A percentile compares a stretch with the other conserved stretches of the same genome.
These are phyloP conservation scores for Rhizopus arrhizus DNA, from an alignment of 371 early-diverging fungal species.

Conservation along the genomic window DNA sequence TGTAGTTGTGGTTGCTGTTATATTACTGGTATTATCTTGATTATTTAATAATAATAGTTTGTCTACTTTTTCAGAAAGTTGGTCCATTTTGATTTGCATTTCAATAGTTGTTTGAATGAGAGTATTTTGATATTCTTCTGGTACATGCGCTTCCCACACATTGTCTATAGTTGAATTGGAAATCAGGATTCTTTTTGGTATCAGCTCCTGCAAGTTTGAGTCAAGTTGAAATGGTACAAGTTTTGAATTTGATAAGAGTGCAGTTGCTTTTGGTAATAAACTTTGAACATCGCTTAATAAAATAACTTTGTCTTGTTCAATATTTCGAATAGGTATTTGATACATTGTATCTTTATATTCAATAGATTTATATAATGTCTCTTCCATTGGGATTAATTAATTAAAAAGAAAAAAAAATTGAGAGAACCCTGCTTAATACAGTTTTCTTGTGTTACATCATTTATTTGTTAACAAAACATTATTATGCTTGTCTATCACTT, in stretches of 20 bases:
- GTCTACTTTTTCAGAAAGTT: constrained; percentile 30
- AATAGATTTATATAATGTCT: constrained; percentile 26
- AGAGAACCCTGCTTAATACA: background rate
- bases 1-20: background rate
- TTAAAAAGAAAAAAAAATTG: constrained; percentile 5
- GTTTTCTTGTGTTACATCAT: background rate
- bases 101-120: constrained; percentile 13
- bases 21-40: background rate
- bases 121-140: constrained; percentile 10
- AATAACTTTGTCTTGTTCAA: constrained; percentile 33
- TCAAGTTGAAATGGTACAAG: constrained; percentile 44
- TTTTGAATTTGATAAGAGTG: constrained; percentile 37
- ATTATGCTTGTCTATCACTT: constrained; percentile 48
- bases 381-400: constrained; percentile 14
- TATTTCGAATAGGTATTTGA: constrained; percentile 40
- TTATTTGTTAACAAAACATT: background rate
- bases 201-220: constrained; percentile 24
- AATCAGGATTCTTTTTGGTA: constrained; percentile 38
- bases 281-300: constrained; percentile 44
- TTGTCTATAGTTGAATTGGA: constrained; percentile 8
- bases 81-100: constrained; percentile 38
- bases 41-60: constrained; percentile 8
- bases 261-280: constrained; percentile 44
- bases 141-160: constrained; percentile 44
- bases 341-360: constrained; percentile 38